Evolutionary conservation across 495 filamentous ascomycete species (phyloP), one percentile per base, ranked within the genome.

Genomic region (Neurospora cerealis): DNA sequence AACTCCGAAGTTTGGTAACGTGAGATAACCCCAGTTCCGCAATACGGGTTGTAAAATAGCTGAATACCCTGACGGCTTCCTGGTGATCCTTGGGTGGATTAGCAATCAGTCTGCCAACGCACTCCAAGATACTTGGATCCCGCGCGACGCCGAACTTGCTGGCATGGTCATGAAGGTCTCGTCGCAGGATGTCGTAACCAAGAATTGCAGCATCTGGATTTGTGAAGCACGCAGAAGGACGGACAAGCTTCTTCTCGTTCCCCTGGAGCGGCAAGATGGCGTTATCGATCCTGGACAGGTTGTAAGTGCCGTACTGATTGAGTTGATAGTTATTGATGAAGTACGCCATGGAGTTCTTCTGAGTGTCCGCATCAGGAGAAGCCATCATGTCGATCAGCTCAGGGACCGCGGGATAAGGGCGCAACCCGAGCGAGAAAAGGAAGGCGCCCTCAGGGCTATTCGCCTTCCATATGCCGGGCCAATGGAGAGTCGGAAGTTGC

Each of bases 331-430:
- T 92, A 34, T 86, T 85, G 70, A 97, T 87, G 78, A 92, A 96
- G 81, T 97, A 99, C n/a, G 85, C 85, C 85, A 97, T 88, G 4
- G 92, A 89, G 73, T 88, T 88, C 60, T 86, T 86, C 72, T 91
- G 88, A 41, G 91, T 81, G 7, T 73, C 60, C 8, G 81, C 76
- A 80, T 97, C 86, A 1, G 86, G 83, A 2, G 85, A 87, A 40
- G 92, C 88, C 87, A 98, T 93, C 77, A 95, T 90, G 3, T 90
- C 85, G 13, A 97, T 85, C 1, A 98, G 81, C 71, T 94, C 93
- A 1, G 84, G 80, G 0, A 89, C 92, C 10, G 88, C 82, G 3
- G 96, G 96, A 75, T 86, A 88, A 40, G 86, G 83, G 73, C 88
- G 88, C 69, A 98, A 81, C 3, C 95, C 94, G 48, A 98, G 88